Evolutionary conservation across 805 yeast genomes (phyloP), one percentile per base, ranked within the genome.

Genomic region (Scheffersomyces amazonensis): DNA sequence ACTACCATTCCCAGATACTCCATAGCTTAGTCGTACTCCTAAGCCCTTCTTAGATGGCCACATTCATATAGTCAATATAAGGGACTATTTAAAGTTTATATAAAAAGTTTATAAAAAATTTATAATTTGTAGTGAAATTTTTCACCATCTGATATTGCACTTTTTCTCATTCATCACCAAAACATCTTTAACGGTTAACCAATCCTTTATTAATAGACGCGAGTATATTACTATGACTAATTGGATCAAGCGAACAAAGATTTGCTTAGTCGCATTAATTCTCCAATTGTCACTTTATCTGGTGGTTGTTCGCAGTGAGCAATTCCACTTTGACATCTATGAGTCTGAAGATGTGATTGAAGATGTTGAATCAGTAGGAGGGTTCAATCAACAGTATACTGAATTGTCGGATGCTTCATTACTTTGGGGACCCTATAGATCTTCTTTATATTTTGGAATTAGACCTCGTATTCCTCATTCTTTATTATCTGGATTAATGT

Each of bases 351-450:
- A 25, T 10, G n/a, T 9, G 29, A 21, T 18, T 12, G 29, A 27
- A 3, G 31, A 20, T 10, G 13, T 17, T 12, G 39, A 42, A 9
- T 21, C 50, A 15, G n/a, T n/a, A n/a, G n/a, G n/a, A n/a, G n/a
- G n/a, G n/a, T n/a, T n/a, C n/a, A 43, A 45, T n/a, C 48, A 47
- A 1, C 42, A 44, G 13, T 54, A 49, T 37, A 37, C 49, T 11
- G 36, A 40, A 25, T 25, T 48, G n/a, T 49, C 58, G 6, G 53
- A 56, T 24, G 38, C 51, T 29, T 52, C 63, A 6, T 56, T 68
- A 22, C 45, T 67, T 17, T 91, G 99, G 99, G 98, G 96, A 1
- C 95, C 98, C 1, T 91, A 89, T 60, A 67, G 97, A 46, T 81
- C 96, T 7, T 85, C 87, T 39, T 69, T 87, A 31, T 93, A 90